A percentile compares a stretch with the other conserved stretches of the same genome.
Conservation (phyloP, 495 filamentous ascomycete genomes). For the Parathielavia hyrcaniae region DNA sequence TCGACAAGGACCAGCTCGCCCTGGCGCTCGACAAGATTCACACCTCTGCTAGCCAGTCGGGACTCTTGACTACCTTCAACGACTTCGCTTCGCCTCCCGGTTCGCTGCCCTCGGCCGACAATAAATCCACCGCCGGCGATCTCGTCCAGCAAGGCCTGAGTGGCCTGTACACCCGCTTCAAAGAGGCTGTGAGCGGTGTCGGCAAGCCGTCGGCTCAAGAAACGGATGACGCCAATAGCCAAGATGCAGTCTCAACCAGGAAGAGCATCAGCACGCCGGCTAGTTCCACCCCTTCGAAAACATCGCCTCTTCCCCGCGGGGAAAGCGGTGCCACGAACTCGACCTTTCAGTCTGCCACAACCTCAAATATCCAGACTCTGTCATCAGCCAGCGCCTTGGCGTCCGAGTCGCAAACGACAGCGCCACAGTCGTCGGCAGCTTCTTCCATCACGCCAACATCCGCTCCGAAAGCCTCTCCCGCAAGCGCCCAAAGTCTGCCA, state of each 20-base stretch:
- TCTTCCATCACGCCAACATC: slow-evolving; percentile 50
- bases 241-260: slow-evolving; percentile 32
- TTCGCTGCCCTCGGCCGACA: slow-evolving; percentile 50
- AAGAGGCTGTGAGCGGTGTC: slow-evolving; percentile 63
- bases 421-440: slow-evolving; percentile 47
- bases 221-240: slow-evolving; percentile 30
- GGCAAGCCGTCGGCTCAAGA: slow-evolving; percentile 52
- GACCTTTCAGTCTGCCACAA: slow-evolving; percentile 33
- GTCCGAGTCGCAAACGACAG: slow-evolving; percentile 34
- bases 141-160: slow-evolving; percentile 74
- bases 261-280: slow-evolving; percentile 33
- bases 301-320: slow-evolving; percentile 27
- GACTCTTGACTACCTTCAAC: slow-evolving; percentile 79
- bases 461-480: slow-evolving; percentile 49
- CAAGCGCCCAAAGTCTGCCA: slow-evolving; percentile 44
- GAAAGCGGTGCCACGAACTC: slow-evolving; percentile 36
- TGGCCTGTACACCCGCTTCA: slow-evolving; percentile 75
- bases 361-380: slow-evolving; percentile 34
- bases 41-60: slow-evolving; percentile 69
- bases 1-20: slow-evolving; percentile 65
- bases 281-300: slow-evolving; percentile 40
- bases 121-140: slow-evolving; percentile 62
- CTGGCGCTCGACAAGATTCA: slow-evolving; percentile 80
- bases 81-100: slow-evolving; percentile 64
- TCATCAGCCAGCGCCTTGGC: slow-evolving; percentile 35